Conservation (phyloP, 1,284 basidiomycete species). For the Cutaneotrichosporon curvatum region DNA sequence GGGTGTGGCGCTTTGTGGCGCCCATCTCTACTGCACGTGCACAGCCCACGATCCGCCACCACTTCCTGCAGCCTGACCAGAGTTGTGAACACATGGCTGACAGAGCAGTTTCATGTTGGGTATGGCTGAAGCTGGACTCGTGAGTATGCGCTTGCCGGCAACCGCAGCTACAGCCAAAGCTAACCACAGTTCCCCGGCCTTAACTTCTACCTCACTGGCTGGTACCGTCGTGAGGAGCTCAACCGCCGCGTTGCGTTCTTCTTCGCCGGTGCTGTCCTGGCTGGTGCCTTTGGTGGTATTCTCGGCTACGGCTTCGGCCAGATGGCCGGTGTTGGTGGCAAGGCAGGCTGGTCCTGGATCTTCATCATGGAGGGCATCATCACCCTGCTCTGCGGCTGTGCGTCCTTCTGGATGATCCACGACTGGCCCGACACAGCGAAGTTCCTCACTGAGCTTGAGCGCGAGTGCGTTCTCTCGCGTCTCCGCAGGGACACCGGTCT, state of each 20-base stretch:
- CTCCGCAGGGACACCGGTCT: slow-evolving; percentile 45
- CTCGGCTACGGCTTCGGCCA: slow-evolving; percentile 32
- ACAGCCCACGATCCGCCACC: no score
- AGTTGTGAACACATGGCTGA: no score
- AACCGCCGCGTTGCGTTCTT: slow-evolving; percentile 46
- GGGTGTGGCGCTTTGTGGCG: no score
- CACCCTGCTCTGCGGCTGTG: slow-evolving; percentile 40
- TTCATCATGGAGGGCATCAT: slow-evolving; percentile 48
- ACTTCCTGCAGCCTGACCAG: no score
- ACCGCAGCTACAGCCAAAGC: no score
- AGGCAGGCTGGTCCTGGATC: slow-evolving; percentile 48
- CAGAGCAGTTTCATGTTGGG: slow-evolving; percentile 36
- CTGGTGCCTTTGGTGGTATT: slow-evolving; percentile 46
- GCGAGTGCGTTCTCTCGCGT: slow-evolving; percentile 40
- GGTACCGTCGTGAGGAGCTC: slow-evolving; percentile 46
- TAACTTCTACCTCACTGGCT: slow-evolving; percentile 46
- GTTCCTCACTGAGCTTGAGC: slow-evolving; percentile 46
- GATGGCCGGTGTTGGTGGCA: slow-evolving; percentile 43
- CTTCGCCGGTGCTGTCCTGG: slow-evolving; percentile 48
- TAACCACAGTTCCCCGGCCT: slow-evolving; percentile 37
- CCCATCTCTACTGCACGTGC: no score
- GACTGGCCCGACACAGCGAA: slow-evolving; percentile 48
- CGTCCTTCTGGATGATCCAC: slow-evolving; percentile 44
- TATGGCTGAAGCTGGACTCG: slow-evolving; percentile 38
- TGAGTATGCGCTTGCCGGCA: no score